Base-by-base conservation (phyloP, 2,329 filamentous ascomycete species). In the Purpureocillium lavendulum region DNA sequence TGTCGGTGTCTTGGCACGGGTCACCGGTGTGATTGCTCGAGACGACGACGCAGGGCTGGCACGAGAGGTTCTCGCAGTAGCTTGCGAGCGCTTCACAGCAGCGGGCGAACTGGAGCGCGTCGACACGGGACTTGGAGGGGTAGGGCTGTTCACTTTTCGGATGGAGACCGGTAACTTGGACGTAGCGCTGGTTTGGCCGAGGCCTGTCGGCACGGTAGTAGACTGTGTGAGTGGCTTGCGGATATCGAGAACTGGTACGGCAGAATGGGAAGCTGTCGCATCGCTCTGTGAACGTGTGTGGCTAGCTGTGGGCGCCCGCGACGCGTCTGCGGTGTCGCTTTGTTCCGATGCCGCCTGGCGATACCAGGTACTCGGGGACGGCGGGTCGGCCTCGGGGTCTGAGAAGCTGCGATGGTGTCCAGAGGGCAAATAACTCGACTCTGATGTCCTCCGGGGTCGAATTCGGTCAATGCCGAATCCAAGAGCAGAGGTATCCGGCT, bases 351-450 rank as follows among this genome's bases (percentile, higher is more conserved):
- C 42, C 42, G 54, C 57, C 37, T 56, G 55, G 39, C 67, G 69
- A 58, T 83, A 82, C 77, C 79, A 84, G 41, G 78, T 77, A 32
- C 76, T 80, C 10, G 82, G 80, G 4, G 82, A 86, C 12, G 74
- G 61, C 12, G 79, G 75, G 45, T 82, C 75, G 41, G 65, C 56
- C 45, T 75, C 71, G 30, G 69, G 62, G 48, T 79, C 68, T 33
- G 77, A 80, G 42, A 71, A 63, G 49, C 69, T 78, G 48, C 75
- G 66, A 40, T 70, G 68, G 46, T 74, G 70, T 35, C 56, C 53
- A 45, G 59, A 65, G 43, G 71, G 61, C 48, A 70, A 84, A 4
- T 11, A 61, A 54, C 72, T 79, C n/a, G 84, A 81, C 53, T 89
- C 85, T 33, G 84, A 86, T 16, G 80, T 81, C 58, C 82, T 73